Percentiles rank a stretch among this genome's conserved stretches.
phyloP scores from a whole-genome alignment of 768 basidiomycete species.

The Mrakia frigida region DNA sequence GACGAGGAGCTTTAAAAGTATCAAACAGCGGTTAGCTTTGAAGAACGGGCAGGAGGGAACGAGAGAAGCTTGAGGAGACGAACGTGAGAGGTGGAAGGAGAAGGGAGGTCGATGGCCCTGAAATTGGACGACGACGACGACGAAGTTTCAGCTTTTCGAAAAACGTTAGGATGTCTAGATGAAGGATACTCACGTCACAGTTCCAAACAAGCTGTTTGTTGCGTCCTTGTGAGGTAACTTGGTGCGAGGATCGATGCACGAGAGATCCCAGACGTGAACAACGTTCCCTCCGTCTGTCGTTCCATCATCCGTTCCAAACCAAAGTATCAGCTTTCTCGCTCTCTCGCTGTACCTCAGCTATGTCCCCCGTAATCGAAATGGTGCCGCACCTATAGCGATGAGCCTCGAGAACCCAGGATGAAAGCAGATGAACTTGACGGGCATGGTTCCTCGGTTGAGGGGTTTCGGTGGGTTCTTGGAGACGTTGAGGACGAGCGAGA shows the following conservation, averaged over 20 bases:
- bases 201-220: constrained; percentile 35
- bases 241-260: constrained; percentile 52
- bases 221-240: constrained; percentile 48
- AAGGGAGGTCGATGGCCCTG: constrained; percentile 57
- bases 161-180: not conserved
- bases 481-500: constrained; percentile 45
- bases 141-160: not conserved
- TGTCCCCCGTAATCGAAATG: no score
- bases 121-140: not conserved
- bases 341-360: no score
- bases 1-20: constrained; percentile 49
- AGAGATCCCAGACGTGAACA: constrained; percentile 61
- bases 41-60: constrained; percentile 10
- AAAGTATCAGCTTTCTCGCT: not conserved
- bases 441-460: constrained; percentile 42
- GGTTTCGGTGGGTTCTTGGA: constrained; percentile 51
- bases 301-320: no score
- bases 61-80: constrained; percentile 36
- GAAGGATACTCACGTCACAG: constrained; percentile 37
- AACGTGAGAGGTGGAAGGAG: constrained; percentile 70
- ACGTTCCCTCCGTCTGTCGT: constrained; percentile 53
- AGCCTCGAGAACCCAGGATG: constrained; percentile 55
- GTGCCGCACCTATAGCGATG: constrained; percentile 61
- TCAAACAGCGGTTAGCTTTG: constrained; percentile 25
- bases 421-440: constrained; percentile 61